phyloP scores from a whole-genome alignment of 352 stramenopile species.

The Globisporangium splendens region DNA sequence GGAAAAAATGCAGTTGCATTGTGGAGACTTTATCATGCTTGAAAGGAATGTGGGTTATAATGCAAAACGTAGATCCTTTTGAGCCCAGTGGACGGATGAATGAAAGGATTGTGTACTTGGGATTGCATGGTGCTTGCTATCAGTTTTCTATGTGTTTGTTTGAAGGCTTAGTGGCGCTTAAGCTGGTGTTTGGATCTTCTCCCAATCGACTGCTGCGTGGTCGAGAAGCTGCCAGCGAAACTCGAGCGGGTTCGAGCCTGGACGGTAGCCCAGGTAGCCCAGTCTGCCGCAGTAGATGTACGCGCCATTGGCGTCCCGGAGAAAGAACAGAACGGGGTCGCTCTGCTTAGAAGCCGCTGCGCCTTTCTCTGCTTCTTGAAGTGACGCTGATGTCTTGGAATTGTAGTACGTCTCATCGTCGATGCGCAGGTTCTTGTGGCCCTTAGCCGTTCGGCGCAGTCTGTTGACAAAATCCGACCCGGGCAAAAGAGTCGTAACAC shows the following conservation, averaged over 20 bases:
- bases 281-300: slow-evolving; percentile 69
- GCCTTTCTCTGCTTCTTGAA: neutral
- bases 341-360: too few relatives aligned
- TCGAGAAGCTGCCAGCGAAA: slow-evolving; percentile 72
- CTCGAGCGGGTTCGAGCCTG: slow-evolving; percentile 33
- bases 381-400: too few relatives aligned
- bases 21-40: too few relatives aligned
- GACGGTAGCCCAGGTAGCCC: slow-evolving; percentile 39
- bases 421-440: slow-evolving; percentile 26
- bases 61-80: too few relatives aligned
- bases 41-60: too few relatives aligned
- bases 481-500: too few relatives aligned
- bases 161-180: too few relatives aligned
- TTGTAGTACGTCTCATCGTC: slow-evolving; percentile 21
- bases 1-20: too few relatives aligned
- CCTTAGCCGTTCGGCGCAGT: slow-evolving; percentile 22
- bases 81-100: too few relatives aligned
- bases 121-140: too few relatives aligned
- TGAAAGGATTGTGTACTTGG: too few relatives aligned
- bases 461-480: slow-evolving; percentile 28
- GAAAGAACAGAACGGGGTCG: slow-evolving; percentile 43
- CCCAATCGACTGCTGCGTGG: slow-evolving; percentile 22
- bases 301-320: slow-evolving; percentile 39
- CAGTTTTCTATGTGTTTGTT: too few relatives aligned
- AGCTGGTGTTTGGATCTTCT: slow-evolving; percentile 14